Evolutionary conservation across 257 asterid species (phyloP), one percentile per base, ranked within the genome.

Genomic region (Gentiana dahurica): DNA sequence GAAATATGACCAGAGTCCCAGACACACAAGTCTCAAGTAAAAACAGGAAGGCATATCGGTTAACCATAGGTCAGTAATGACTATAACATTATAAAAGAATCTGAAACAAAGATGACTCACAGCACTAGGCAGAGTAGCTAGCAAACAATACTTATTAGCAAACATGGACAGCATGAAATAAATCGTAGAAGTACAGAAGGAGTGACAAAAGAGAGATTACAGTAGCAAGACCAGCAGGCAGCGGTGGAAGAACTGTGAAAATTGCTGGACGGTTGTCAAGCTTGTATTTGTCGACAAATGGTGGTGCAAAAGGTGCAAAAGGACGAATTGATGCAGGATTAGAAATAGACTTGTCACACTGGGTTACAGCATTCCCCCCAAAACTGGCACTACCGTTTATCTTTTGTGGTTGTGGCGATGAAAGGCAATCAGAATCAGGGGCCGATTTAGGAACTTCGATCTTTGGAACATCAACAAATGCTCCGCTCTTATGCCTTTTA

Each of bases 181-280:
- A 5, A 7, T 24, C 24, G 24, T 34, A 39, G 32, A 50, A 33
- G 39, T 7, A 8, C n/a, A 12, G 34, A 53, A 48, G 49, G 51
- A 49, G 57, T n/a, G 3, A 48, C 47, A 15, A n/a, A 36, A 58
- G 65, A 65, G 71, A 72, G 51, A 63, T 84, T 77, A 92, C 95
- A 60, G 80, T 72, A 54, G 85, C 86, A 61, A 92, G 86, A 65
- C 84, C 91, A 60, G 78, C 60, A 4, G 99, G 99, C 37, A 92
- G 72, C 52, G 97, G 97, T 12, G 95, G 73, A 68, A 73, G 64
- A 63, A 92, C 74, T 68, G 73, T 85, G 85, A 92, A 88, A 51
- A 86, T 54, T n/a, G 89, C 80, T 63, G 99, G 90, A 3, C 95
- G 94, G 80, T 88, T 88, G 80, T 92, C 99, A 71, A 88, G 81